These are phyloP conservation scores for Lactarius vividus DNA, from an alignment of 768 basidiomycete species.

Conservation along the genomic window DNA sequence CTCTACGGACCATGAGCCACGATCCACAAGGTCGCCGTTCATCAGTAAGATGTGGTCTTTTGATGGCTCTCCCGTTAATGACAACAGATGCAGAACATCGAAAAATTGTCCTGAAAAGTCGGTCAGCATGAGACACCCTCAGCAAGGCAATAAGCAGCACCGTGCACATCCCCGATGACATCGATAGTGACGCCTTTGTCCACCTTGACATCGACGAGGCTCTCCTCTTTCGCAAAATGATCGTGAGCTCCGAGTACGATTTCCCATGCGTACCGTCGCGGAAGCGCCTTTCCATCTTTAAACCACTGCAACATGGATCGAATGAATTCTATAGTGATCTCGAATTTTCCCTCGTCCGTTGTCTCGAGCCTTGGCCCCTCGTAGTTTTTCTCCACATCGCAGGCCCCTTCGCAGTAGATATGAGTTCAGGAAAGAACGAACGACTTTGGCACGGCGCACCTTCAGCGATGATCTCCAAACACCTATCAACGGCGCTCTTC, in stretches of 20 bases:
- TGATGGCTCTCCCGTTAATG: constrained; percentile 80
- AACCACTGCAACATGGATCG: constrained; percentile 87
- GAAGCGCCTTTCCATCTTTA: constrained; percentile 89
- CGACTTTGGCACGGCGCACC: constrained; percentile 42
- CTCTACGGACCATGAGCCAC: constrained; percentile 94
- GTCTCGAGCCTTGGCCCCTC: constrained; percentile 68
- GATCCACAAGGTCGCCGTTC: constrained; percentile 96
- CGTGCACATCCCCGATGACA: constrained; percentile 96
- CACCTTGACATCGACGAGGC: constrained; percentile 72
- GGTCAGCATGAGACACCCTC: constrained; percentile 15
- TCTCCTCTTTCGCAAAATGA: constrained; percentile 73
- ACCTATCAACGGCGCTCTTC: constrained; percentile 70
- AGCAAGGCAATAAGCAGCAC: constrained; percentile 37
- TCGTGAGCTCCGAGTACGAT: constrained; percentile 86
- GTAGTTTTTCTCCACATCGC: constrained; percentile 73
- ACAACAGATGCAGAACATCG: constrained; percentile 84
- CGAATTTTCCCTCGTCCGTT: constrained; percentile 62
- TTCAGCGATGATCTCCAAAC: constrained; percentile 74
- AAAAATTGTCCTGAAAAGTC: constrained; percentile 79
- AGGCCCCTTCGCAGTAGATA: constrained; percentile 51
- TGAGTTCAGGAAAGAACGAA: neutral
- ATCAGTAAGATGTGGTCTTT: constrained; percentile 84
- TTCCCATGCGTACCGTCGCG: constrained; percentile 92
- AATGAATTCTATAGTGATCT: constrained; percentile 76
- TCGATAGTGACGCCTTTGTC: constrained; percentile 80